Base-by-base conservation (phyloP, 2,329 filamentous ascomycete species). In the Aspergillus bombycis region DNA sequence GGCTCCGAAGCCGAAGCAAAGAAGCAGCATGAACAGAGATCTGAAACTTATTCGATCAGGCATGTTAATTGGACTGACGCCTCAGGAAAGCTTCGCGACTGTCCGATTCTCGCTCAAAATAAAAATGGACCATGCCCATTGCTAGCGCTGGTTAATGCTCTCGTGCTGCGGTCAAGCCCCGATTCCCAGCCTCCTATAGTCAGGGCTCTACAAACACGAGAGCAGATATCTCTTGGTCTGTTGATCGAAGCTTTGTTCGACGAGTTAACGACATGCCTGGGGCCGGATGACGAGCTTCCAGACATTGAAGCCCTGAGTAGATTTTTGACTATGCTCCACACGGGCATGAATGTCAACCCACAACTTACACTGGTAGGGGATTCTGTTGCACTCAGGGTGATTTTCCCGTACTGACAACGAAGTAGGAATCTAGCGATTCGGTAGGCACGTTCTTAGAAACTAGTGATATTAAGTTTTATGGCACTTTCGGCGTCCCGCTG, bases 301-400 rank as follows among this genome's bases (percentile, higher is more conserved):
- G 95, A 98, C 74, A 90, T 98, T 11, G 86, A 89, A 41, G 94
- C 97, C 63, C 83, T 99, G 1, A 96, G 97, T 75, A 84, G 86
- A 8, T 99, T 99, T 73, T 82, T 99, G 2, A 87, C 95, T 62
- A 91, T 92, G 52, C 81, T 99, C 2, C 93, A 97, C 70, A 98
- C 94, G 0, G 95, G 95, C 43, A 97, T 99, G 92, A 99, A 98
- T 72, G 94, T 98, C 62, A 99, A 99, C 68, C 95, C 95, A 2
- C 88, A 91, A 23, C 95, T 97, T 67, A 85, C 96, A 9, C 85
- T 92, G 2, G 84, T 77, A 71, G 63, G 67, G 57, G 19, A n/a
- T 48, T 55, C 30, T 4, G 52, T 41, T 21, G 38, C n/a, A 11
- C 23, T 12, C n/a, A 19, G 41, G 54, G 1, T 36, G 5, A 38